Evolutionary conservation across 2,329 filamentous ascomycete species (phyloP), one percentile per base, ranked within the genome.

Genomic region (Colletotrichum sp.): DNA sequence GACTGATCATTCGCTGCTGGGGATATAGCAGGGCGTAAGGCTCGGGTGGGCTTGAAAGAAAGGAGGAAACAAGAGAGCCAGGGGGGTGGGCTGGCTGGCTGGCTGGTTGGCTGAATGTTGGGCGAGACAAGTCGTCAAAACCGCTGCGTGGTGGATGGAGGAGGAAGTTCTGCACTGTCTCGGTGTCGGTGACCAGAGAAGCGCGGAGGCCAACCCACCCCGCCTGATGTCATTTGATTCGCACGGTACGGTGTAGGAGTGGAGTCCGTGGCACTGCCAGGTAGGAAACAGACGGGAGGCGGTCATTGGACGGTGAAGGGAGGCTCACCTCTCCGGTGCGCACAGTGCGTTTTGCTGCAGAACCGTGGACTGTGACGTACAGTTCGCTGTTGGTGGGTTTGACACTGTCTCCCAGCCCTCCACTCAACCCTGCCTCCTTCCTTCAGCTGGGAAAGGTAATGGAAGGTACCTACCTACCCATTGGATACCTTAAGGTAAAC

Each of bases 221-320:
- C 10, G 44, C 59, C 6, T 34, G 6, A n/a, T n/a, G 28, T 22
- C 24, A 22, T 32, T 36, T 63, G 26, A 22, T 64, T 73, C 57
- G 34, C 36, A 75, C 74, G 26, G 70, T 75, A 75, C 74, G 74
- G 74, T 75, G 64, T 32, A 39, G 13, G 59, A 75, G 73, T 72
- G 73, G 73, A 59, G 32, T 34, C n/a, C 8, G 28, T 55, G 39
- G 30, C 26, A 12, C 32, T 62, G 18, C 18, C 8, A 22, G 8
- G 59, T 32, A 68, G 28, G 44, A 15, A 62, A 9, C 10, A 39
- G 63, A 36, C 5, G 26, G 16, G 15, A 30, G 32, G 12, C 52
- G 22, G 15, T 62, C 9, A 75, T 69, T 75, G 74, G 74, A n/a
- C 26, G n/a, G 26, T 16, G 22, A 16, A 13, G n/a, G 26, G 13